phyloP scores from a whole-genome alignment of 805 yeast genomes.

The Yarrowia keelungensis region DNA sequence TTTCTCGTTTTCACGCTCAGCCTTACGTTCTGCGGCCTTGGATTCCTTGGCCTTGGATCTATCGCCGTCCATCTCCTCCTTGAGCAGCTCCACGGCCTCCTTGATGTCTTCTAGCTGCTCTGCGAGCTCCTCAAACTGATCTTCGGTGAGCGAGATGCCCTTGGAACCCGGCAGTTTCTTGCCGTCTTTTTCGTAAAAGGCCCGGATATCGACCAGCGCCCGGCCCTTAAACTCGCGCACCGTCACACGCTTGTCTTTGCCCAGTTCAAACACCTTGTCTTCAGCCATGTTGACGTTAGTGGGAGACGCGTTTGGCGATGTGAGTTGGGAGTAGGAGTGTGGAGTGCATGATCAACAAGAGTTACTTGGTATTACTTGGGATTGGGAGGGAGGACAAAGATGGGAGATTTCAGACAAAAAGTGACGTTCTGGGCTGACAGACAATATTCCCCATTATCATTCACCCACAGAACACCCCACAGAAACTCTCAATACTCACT shows the following conservation, averaged over 20 bases:
- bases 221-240: constrained; percentile 74
- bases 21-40: neutral
- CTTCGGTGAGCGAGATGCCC: constrained; percentile 49
- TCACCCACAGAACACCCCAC: no score
- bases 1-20: constrained; percentile 4
- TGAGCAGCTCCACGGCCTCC: constrained; percentile 43
- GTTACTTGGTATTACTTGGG: neutral
- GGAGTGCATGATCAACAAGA: neutral
- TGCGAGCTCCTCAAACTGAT: constrained; percentile 45
- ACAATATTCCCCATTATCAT: no score
- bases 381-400: neutral
- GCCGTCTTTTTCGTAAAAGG: constrained; percentile 69
- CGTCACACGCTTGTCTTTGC: constrained; percentile 70
- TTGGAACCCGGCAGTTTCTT: constrained; percentile 83
- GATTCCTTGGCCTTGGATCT: constrained; percentile 10
- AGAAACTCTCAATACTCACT: no score
- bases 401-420: no score
- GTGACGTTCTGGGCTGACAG: no score
- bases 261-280: constrained; percentile 50
- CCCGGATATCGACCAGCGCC: constrained; percentile 81
- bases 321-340: neutral
- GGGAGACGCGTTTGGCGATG: constrained; percentile 8
- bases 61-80: constrained; percentile 20
- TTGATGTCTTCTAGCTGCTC: constrained; percentile 42
- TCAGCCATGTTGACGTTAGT: constrained; percentile 10